phyloP scores from a whole-genome alignment of 345 rosid genomes.

The Eucalyptus curtisii region DNA sequence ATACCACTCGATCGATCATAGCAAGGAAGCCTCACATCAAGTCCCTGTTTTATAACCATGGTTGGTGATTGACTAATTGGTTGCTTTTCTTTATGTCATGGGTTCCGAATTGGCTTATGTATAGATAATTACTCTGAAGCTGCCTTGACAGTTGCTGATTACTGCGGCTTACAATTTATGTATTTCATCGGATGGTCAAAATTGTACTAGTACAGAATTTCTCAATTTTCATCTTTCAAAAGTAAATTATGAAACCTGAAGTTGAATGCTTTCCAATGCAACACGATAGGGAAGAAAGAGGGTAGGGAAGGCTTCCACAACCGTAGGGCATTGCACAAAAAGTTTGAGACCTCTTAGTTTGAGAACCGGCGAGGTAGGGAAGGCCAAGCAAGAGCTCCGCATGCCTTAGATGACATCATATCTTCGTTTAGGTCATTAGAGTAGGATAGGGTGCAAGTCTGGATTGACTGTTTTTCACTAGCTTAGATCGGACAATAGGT shows the following conservation, averaged over 20 bases:
- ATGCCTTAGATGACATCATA: not conserved
- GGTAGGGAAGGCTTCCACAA: not conserved
- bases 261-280: not conserved
- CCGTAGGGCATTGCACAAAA: not conserved
- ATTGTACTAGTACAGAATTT: not conserved
- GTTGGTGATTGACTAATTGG: not conserved
- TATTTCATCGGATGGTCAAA: too few species aligned
- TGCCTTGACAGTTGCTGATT: not conserved
- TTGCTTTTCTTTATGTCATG: not conserved
- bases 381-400: not conserved
- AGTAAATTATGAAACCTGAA: not conserved
- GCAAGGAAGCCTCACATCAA: not conserved
- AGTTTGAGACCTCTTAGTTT: not conserved
- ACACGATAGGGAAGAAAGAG: not conserved
- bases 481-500: not conserved
- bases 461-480: not conserved
- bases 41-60: not conserved
- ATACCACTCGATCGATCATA: fast-evolving
- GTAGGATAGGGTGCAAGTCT: not conserved
- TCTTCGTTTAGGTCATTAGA: not conserved
- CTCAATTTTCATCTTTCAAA: not conserved
- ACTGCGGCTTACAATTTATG: not conserved
- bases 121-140: not conserved
- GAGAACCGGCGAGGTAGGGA: not conserved
- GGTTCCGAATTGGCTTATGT: not conserved